A percentile compares a stretch with the other conserved stretches of the same genome.
Evolutionary conservation across 148 eudicot species (phyloP).

Genomic region (Polygonum aviculare): DNA sequence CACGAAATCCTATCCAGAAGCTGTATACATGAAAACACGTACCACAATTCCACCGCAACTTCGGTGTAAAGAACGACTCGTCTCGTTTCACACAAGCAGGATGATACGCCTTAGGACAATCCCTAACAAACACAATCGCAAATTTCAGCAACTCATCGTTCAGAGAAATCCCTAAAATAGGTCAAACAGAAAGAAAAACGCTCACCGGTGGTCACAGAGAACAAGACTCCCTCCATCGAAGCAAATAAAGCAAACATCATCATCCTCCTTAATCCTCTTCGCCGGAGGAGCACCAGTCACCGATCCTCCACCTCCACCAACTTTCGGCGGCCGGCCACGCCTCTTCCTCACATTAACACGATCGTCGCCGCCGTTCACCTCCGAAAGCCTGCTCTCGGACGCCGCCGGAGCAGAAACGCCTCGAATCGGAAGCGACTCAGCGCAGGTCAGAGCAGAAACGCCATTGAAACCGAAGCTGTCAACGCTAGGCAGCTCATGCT

Average conservation of each 20-base stretch:
- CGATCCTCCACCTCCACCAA: not conserved
- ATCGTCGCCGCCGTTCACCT: conserved; percentile 1
- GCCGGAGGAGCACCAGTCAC: not conserved
- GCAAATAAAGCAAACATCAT: conserved; percentile 31
- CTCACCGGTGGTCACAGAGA: conserved; percentile 12
- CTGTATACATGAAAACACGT: conserved; percentile 8
- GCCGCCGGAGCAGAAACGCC: not conserved
- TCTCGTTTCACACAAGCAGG: conserved; percentile 30
- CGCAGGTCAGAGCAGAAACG: not conserved
- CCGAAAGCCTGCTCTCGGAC: not conserved
- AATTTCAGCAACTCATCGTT: not conserved
- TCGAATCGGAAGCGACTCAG: not conserved
- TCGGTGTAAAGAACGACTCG: conserved; percentile 25
- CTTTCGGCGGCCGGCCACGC: conserved; percentile 14
- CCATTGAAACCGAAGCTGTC: not conserved
- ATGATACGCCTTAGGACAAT: conserved; percentile 34
- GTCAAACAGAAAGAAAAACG: not conserved
- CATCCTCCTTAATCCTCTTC: conserved; percentile 21
- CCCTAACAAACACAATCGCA: conserved; percentile 13
- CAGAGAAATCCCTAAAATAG: not conserved
- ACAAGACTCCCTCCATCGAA: conserved; percentile 29
- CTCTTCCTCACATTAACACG: not conserved
- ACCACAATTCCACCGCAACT: conserved; percentile 34
- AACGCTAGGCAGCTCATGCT: conserved; percentile 2
- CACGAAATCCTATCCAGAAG: not conserved